A percentile compares a stretch with the other conserved stretches of the same genome.
Evolutionary conservation across 768 basidiomycete genomes (phyloP).

Genomic region (Mrakia hoshinonis): DNA sequence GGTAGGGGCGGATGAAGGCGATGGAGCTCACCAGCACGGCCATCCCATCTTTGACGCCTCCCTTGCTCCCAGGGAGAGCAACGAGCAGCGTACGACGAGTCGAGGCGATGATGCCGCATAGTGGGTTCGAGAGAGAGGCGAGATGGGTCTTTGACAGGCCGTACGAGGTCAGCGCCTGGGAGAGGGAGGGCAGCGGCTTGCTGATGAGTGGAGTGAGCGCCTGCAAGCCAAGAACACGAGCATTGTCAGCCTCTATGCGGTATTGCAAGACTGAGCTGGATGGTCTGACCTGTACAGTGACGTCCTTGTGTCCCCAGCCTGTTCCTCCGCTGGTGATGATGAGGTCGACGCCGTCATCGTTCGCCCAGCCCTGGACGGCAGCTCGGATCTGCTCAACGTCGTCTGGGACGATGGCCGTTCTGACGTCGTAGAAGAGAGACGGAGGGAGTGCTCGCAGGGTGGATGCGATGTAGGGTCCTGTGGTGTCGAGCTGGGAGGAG

Average conservation of each 20-base stretch:
- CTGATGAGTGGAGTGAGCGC: constrained; percentile 37
- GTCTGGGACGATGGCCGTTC: constrained; percentile 55
- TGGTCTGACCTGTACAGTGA: constrained; percentile 64
- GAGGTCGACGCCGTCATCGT: constrained; percentile 53
- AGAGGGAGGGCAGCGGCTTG: constrained; percentile 52
- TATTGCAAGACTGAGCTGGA: not conserved
- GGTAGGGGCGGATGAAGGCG: constrained; percentile 52
- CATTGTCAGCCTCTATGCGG: not conserved
- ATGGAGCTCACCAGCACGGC: constrained; percentile 54
- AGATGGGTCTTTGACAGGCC: constrained; percentile 68
- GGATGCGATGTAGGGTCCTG: constrained; percentile 22
- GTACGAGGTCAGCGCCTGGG: constrained; percentile 59
- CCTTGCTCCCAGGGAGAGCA: constrained; percentile 76
- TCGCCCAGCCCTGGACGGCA: constrained; percentile 47
- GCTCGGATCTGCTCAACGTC: constrained; percentile 50
- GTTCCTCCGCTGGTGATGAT: constrained; percentile 81
- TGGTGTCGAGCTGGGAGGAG: constrained; percentile 25
- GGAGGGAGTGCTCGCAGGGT: not conserved
- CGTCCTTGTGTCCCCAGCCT: constrained; percentile 70
- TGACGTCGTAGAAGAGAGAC: constrained; percentile 8
- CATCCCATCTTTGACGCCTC: constrained; percentile 63
- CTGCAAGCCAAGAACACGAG: constrained; percentile 49
- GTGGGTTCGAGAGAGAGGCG: constrained; percentile 71
- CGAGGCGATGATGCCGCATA: constrained; percentile 54
- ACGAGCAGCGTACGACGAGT: constrained; percentile 55